phyloP scores from a whole-genome alignment of 441 rosid species.

The Heliophila coronopifolia region DNA sequence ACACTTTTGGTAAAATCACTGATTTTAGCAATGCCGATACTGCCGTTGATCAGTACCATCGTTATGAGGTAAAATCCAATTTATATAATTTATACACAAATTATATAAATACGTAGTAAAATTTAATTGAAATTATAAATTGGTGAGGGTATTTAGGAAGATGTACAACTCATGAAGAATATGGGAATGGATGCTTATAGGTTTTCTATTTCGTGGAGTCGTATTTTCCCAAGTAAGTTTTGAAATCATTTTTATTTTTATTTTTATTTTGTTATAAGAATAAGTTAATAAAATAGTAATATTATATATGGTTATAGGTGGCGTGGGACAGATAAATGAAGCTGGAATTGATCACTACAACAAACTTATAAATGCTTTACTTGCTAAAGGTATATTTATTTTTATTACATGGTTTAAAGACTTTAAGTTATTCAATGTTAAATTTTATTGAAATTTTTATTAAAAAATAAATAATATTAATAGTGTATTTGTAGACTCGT shows the following conservation, averaged over 20 bases:
- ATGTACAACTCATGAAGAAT: conserved; percentile 62
- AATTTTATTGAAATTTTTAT: too few species aligned
- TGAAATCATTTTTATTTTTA: too few species aligned
- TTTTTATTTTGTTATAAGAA: too few species aligned
- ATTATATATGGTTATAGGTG: too few species aligned
- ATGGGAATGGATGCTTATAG: conserved; percentile 72
- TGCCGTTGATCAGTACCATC: conserved; percentile 85
- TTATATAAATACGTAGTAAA: too few species aligned
- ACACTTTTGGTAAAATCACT: conserved; percentile 54
- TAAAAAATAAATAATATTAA: too few species aligned
- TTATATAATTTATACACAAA: too few species aligned
- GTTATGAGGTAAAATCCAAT: conserved; percentile 52
- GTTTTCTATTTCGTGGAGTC: conserved; percentile 64
- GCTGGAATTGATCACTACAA: conserved; percentile 68
- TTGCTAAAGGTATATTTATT: conserved; percentile 59
- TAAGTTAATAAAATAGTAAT: too few species aligned
- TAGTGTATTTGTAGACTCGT: too few species aligned
- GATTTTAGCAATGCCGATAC: conserved; percentile 84
- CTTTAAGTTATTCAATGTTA: too few species aligned
- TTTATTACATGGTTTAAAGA: too few species aligned
- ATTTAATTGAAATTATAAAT: too few species aligned
- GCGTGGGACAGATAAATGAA: conserved; percentile 67
- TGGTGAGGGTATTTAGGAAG: conserved; percentile 39
- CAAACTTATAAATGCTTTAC: conserved; percentile 52
- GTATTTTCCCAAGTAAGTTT: conserved; percentile 55